Evolutionary conservation across 2,329 filamentous ascomycete species (phyloP), one percentile per base, ranked within the genome.

Genomic region (Fusarium sterilihyphosum): DNA sequence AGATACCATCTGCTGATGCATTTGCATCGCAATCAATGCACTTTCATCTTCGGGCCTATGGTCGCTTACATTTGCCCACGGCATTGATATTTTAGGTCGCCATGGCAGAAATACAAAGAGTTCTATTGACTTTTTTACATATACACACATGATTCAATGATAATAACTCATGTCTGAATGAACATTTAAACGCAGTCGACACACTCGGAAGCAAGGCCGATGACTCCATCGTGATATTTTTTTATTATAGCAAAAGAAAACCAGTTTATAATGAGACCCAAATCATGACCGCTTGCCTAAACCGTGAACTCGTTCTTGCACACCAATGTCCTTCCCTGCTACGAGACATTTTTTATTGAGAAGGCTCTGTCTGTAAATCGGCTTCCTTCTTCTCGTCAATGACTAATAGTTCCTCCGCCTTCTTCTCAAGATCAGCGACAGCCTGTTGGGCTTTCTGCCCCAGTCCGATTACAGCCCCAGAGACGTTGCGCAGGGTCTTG

Each of bases 401-500:
- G 2, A 57, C 62, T 53, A 79, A 35, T 9, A 77, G 31, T 26
- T 49, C 65, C 33, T 67, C 70, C 16, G 54, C 62, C 57, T 76
- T 77, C 65, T 79, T 80, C 40, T 70, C 70, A 10, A 67, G 62
- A 13, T 61, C 76, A 26, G 76, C 71, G 35, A 69, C 66, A 22
- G 70, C 61, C 24, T 79, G 65, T 56, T 80, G 73, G 31, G 78
- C 77, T 74, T 80, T 80, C 50, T 82, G 68, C 29, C 76, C 78
- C 37, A 78, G 60, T 16, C 77, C 79, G 11, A 83, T 80, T 24
- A 85, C 82, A 11, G 82, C 82, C 17, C 83, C 84, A 8, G 82
- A 83, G 13, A 85, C 78, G 57, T 85, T 85, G 54, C 82, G 80
- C 31, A 85, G 60, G 8, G 83, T 85, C 80, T 85, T 85, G 62